Conservation (phyloP, 2,329 filamentous ascomycete genomes). For the Aureobasidium sp. region DNA sequence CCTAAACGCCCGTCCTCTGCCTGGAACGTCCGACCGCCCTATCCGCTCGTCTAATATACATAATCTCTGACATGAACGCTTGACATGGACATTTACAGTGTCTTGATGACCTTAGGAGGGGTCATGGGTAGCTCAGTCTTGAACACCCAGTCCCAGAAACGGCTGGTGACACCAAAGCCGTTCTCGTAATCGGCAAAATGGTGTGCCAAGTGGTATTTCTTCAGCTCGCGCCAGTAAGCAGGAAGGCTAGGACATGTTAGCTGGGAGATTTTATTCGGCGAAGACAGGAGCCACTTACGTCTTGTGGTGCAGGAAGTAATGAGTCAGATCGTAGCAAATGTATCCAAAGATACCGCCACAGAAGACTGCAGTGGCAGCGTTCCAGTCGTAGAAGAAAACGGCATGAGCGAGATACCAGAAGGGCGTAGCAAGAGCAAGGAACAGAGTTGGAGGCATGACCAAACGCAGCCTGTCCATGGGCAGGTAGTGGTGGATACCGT, state of each 20-base stretch:
- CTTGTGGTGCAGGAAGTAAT: conserved; percentile 97
- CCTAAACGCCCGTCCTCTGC: not conserved
- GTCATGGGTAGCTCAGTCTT: conserved; percentile 65
- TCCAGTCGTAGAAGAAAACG: conserved; percentile 79
- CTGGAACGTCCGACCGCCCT: not conserved
- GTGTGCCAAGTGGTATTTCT: conserved; percentile 96
- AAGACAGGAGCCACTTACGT: conserved; percentile 47
- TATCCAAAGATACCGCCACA: conserved; percentile 94
- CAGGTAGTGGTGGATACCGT: conserved; percentile 95
- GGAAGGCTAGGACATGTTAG: conserved; percentile 51
- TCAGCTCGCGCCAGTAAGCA: conserved; percentile 79
- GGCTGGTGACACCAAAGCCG: conserved; percentile 91
- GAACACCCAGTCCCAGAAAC: conserved; percentile 91
- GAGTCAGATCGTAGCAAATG: conserved; percentile 91
- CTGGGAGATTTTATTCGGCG: not conserved
- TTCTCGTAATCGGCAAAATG: conserved; percentile 98
- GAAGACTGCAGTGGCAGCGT: conserved; percentile 67
- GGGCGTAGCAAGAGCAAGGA: conserved; percentile 70
- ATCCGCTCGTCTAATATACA: not conserved
- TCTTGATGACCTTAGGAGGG: conserved; percentile 41
- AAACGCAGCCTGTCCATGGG: conserved; percentile 97
- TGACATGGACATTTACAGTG: conserved; percentile 19
- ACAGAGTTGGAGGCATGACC: conserved; percentile 92
- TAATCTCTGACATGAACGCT: not conserved
- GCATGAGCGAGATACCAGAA: conserved; percentile 88